These are phyloP conservation scores for Hebeloma cylindrosporum DNA, from an alignment of 768 basidiomycete genomes.

Conservation along the genomic window DNA sequence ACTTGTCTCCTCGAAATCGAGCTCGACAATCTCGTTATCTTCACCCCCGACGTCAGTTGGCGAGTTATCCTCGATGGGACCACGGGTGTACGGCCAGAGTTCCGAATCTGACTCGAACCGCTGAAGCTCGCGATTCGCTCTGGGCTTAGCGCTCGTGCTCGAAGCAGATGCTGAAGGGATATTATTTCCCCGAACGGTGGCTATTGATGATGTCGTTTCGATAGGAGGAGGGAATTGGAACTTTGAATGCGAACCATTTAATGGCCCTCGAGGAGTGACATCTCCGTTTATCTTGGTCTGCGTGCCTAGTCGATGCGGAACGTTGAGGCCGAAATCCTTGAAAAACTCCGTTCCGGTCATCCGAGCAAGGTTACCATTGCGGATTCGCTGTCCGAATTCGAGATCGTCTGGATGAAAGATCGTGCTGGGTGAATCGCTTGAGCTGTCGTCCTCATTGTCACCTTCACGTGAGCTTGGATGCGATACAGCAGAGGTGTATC, in stretches of 20 bases:
- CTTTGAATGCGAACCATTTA: conserved; percentile 18
- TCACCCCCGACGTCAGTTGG: conserved; percentile 33
- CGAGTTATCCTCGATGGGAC: conserved; percentile 35
- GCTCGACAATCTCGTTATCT: conserved; percentile 69
- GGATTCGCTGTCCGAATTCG: conserved; percentile 29
- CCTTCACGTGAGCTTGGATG: conserved; percentile 53
- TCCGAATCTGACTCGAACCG: conserved; percentile 67
- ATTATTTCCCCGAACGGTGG: conserved; percentile 17
- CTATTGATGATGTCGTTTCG: conserved; percentile 24
- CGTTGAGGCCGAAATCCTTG: conserved; percentile 18
- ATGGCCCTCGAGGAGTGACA: conserved; percentile 51
- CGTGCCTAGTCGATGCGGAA: conserved; percentile 20
- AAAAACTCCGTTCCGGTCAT: conserved; percentile 24
- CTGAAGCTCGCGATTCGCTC: conserved; percentile 43
- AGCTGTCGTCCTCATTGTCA: conserved; percentile 53
- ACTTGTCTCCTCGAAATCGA: conserved; percentile 74
- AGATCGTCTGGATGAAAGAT: conserved; percentile 35
- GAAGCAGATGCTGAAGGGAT: not conserved
- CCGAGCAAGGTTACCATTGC: conserved; percentile 33
- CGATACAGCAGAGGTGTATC: conserved; percentile 31
- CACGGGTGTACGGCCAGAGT: conserved; percentile 66
- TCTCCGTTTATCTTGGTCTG: conserved; percentile 45
- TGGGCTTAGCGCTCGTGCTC: conserved; percentile 18
- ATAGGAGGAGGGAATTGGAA: conserved; percentile 18
- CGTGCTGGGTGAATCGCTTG: conserved; percentile 41